Base-by-base conservation (phyloP, 768 basidiomycete species). In the Calocybe gangraenosa region DNA sequence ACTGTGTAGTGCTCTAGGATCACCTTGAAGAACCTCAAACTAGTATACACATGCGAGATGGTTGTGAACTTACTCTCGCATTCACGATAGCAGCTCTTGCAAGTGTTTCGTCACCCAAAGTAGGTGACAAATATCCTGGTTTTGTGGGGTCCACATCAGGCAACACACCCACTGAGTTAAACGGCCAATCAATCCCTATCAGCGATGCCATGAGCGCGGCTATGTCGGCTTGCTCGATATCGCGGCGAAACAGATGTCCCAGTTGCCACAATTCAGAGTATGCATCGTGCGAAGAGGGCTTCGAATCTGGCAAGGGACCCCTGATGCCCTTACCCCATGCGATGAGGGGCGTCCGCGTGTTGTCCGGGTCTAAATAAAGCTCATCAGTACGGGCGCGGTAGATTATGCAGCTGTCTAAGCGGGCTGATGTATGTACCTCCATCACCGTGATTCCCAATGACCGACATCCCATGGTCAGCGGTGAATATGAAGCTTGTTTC, bases 401-500 rank as follows among this genome's bases (percentile, higher is more conserved):
- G n/a, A n/a, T 14, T 35, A 23, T 23, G 40, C 19, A 21, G 30
- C 48, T 28, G 25, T 28, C 5, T 44, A 9, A 40, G 38, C n/a
- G n/a, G n/a, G n/a, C n/a, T n/a, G n/a, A 40, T 42, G 21, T 35
- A 42, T 60, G 69, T 56, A 86, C 87, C 82, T 30, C 91, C 91
- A 49, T 93, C 91, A 3, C 91, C 91, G 47, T 93, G 91, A 57
- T 92, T 92, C 10, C 91, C 91, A 43, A 90, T 84, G 23, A 71
- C 76, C 3, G 86, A 87, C 91, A 93, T 93, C 7, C 91, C 91
- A 58, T 93, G 91, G 60, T 93, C 91, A 0, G 91, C 87, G 2
- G 87, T 92, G 59, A 90, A 92, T 23, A 92, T 64, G 57, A 75
- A 92, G 47, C 76, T 78, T 0, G 88, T 91, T 44, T 84, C 77